A percentile compares a stretch with the other conserved stretches of the same genome.
Evolutionary conservation across 2,329 filamentous ascomycete species (phyloP).

Genomic region (Pseudogymnoascus sp.): DNA sequence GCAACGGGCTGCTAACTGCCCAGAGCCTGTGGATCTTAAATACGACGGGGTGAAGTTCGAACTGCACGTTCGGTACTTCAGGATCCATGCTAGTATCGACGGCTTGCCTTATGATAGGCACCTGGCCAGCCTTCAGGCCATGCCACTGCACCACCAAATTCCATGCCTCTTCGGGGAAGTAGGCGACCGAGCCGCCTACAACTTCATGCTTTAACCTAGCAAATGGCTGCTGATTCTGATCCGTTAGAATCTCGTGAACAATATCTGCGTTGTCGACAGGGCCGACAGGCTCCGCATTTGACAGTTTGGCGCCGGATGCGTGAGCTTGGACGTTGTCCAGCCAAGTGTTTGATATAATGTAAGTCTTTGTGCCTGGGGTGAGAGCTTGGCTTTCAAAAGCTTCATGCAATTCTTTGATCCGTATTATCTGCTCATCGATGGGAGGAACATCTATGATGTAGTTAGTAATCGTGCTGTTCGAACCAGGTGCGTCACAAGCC

Average conservation of each 20-base stretch:
- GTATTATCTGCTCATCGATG: conserved; percentile 64
- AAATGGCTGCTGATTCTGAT: conserved; percentile 47
- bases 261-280: conserved; percentile 84
- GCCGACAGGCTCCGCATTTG: conserved; percentile 54
- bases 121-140: conserved; percentile 59
- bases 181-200: conserved; percentile 61
- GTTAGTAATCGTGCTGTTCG: neutral
- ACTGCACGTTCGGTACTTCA: conserved; percentile 58
- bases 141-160: conserved; percentile 75
- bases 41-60: conserved; percentile 76
- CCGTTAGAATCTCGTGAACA: conserved; percentile 50
- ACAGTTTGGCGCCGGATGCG: conserved; percentile 47
- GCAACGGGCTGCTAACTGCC: conserved; percentile 47
- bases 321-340: conserved; percentile 62
- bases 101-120: conserved; percentile 65
- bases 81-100: conserved; percentile 63
- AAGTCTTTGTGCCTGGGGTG: conserved; percentile 47
- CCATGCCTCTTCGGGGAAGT: conserved; percentile 76
- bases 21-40: conserved; percentile 78
- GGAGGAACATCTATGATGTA: conserved; percentile 29
- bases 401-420: conserved; percentile 54
- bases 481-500: neutral
- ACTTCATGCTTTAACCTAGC: conserved; percentile 65
- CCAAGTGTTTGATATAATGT: conserved; percentile 73
- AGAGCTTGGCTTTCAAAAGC: conserved; percentile 32